Evolutionary conservation across 2,329 filamentous ascomycete genomes (phyloP), one percentile per base, ranked within the genome.

Genomic region (Colletotrichum tamarilloi): DNA sequence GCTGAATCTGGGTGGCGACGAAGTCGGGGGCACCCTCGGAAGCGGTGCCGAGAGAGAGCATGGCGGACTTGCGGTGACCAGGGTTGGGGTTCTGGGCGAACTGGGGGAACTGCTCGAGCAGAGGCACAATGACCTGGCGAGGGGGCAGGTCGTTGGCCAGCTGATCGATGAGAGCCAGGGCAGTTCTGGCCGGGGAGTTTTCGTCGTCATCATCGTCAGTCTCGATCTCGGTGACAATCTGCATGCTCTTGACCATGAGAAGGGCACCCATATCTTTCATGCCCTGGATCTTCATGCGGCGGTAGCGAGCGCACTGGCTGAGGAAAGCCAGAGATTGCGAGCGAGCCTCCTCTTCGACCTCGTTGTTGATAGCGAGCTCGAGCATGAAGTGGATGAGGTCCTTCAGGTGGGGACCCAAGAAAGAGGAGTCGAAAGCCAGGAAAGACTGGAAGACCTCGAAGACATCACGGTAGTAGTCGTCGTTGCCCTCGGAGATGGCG

Each of bases 361-460:
- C 88, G 57, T 89, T 93, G 84, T 97, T 94, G 78, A 90, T 89
- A 59, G 93, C 91, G 67, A 99, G 88, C 73, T 97, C 92, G 79
- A 97, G 93, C 94, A 98, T 98, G 87, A 98, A 98, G 77, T 93
- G 91, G 74, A 98, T 89, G 9, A 99, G 89, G 79, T 98, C 95
- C 81, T 93, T 94, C 80, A 99, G 94, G 85, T 98, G 95, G 68
- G 90, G 88, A 76, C 92, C 93, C 65, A 98, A 87, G 63, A 98
- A 90, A 59, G 94, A 90, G 35, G 94, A 93, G 81, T 98, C 96
- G 82, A 95, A 98, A 76, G 93, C 94, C 67, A 99, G 90, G 79
- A 98, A 92, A 63, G 94, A 97, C 87, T 98, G 97, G 90, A 98
- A 98, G 77, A 98, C 95, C 82, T 98, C 97, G 78, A 98, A 99